Conservation (phyloP, 1,139 yeast species). For the Tardiomyces depauwii region DNA sequence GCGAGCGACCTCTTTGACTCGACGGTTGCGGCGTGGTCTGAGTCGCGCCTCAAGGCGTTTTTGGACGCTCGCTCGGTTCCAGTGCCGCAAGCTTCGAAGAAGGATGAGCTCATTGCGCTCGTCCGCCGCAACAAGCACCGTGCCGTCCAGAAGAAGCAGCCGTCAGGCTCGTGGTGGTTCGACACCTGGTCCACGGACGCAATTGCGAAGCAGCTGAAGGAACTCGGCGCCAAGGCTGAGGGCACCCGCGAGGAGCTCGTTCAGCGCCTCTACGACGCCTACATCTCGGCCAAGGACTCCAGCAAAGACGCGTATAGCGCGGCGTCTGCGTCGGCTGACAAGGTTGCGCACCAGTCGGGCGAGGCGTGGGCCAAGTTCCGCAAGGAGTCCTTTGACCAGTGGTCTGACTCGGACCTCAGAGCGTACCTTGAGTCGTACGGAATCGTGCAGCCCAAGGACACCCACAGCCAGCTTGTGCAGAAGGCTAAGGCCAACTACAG, state of each 20-base stretch:
- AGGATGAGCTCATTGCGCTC: constrained; percentile 35
- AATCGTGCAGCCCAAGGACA: constrained; percentile 24
- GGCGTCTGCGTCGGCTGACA: constrained; percentile 14
- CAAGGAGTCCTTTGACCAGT: constrained; percentile 34
- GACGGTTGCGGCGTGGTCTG: constrained; percentile 23
- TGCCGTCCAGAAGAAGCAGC: constrained; percentile 25
- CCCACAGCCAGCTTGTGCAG: constrained; percentile 36
- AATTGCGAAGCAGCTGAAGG: constrained; percentile 30
- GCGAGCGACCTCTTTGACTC: constrained; percentile 2
- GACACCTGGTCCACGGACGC: constrained; percentile 37
- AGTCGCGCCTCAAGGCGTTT: constrained; percentile 35
- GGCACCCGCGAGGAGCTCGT: constrained; percentile 30
- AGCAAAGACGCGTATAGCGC: constrained; percentile 17
- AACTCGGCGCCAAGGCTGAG: constrained; percentile 26
- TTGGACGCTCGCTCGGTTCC: constrained; percentile 41
- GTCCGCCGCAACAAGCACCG: constrained; percentile 36
- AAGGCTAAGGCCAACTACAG: constrained; percentile 37
- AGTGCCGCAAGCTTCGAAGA: constrained; percentile 36
- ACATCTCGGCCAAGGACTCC: constrained; percentile 9
- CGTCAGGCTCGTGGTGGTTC: constrained; percentile 30
- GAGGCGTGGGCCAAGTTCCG: constrained; percentile 18
- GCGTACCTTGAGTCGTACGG: constrained; percentile 46
- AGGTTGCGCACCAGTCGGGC: constrained; percentile 9
- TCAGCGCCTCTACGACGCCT: constrained; percentile 10
- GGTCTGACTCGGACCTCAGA: constrained; percentile 45